Conservation (phyloP, 441 rosid genomes). For the Capsella rubella region DNA sequence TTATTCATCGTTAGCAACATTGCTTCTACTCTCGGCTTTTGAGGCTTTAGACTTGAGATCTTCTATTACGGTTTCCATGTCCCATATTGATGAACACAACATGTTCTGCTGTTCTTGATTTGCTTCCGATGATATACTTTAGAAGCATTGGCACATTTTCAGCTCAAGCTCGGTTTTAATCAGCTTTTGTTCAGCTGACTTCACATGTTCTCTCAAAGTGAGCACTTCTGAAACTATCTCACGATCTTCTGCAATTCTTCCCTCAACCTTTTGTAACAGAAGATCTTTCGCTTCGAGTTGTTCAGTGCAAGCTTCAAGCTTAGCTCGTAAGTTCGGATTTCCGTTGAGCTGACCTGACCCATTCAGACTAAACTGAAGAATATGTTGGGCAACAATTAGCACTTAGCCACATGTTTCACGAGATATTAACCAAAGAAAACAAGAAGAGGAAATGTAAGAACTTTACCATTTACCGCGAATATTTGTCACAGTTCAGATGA, state of each 20-base stretch:
- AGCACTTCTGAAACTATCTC: constrained; percentile 60
- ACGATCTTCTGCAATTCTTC: constrained; percentile 48
- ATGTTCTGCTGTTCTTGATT: constrained; percentile 92
- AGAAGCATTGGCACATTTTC: constrained; percentile 51
- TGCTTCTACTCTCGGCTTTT: constrained; percentile 72
- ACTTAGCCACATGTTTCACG: too few relatives aligned
- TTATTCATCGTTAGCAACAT: too few relatives aligned
- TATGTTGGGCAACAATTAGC: too few relatives aligned
- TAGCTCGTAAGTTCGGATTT: constrained; percentile 62
- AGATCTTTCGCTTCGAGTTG: constrained; percentile 60
- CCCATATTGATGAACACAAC: constrained; percentile 96
- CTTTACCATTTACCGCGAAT: too few relatives aligned
- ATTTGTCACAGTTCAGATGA: too few relatives aligned
- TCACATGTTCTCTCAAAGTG: constrained; percentile 59
- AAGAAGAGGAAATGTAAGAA: too few relatives aligned
- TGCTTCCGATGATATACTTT: constrained; percentile 72
- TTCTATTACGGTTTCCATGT: constrained; percentile 94
- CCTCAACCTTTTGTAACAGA: constrained; percentile 60
- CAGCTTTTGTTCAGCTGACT: constrained; percentile 66
- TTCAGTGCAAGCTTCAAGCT: constrained; percentile 55
- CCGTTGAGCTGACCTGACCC: constrained; percentile 55
- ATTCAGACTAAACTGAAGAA: constrained; percentile 73
- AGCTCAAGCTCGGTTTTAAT: constrained; percentile 56
- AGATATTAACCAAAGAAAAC: too few relatives aligned
- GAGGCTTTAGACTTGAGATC: constrained; percentile 90